These are phyloP conservation scores for Micromonas commoda DNA, from an alignment of 139 green algal species.

Conservation along the genomic window DNA sequence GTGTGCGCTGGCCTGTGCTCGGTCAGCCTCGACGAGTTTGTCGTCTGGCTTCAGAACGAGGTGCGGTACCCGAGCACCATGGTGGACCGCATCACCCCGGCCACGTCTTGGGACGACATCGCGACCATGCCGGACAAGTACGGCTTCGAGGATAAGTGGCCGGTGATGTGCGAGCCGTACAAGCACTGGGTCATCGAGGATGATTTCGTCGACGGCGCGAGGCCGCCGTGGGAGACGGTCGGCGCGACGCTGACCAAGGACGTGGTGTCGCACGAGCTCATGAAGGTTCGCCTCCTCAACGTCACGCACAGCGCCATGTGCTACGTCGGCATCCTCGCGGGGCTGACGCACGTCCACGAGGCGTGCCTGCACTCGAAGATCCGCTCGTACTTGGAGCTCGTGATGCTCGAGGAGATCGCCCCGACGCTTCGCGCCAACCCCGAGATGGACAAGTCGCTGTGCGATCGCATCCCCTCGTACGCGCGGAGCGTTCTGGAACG, in stretches of 20 bases:
- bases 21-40: neutral
- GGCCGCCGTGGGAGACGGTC: constrained; percentile 18
- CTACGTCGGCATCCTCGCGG: neutral
- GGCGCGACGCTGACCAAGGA: neutral
- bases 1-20: neutral
- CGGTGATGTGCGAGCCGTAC: constrained; percentile 16
- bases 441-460: neutral
- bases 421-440: neutral
- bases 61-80: constrained; percentile 6
- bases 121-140: neutral
- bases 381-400: neutral
- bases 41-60: neutral
- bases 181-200: constrained; percentile 22
- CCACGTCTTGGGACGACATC: neutral
- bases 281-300: constrained; percentile 15
- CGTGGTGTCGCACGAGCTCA: constrained; percentile 16
- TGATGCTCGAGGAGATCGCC: constrained; percentile 5
- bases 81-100: constrained; percentile 20
- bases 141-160: constrained; percentile 19
- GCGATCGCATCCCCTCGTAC: neutral
- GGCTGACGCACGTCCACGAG: constrained; percentile 9
- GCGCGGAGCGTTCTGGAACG: neutral
- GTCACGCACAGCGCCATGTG: constrained; percentile 16
- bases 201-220: constrained; percentile 2
- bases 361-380: neutral